Base-by-base conservation (phyloP, 2,329 filamentous ascomycete species). In the Talaromyces sp. region DNA sequence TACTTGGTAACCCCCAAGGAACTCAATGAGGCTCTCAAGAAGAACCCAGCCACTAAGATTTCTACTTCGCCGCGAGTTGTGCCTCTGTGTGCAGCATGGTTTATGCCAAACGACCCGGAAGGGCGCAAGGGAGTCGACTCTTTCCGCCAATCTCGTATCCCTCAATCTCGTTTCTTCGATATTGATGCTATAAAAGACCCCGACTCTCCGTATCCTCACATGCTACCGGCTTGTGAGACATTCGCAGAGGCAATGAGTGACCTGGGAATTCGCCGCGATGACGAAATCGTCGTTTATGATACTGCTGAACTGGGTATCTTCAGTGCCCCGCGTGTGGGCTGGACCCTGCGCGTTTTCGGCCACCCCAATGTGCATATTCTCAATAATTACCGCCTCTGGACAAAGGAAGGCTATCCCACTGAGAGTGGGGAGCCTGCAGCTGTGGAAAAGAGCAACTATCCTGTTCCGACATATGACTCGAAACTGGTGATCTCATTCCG, bases 331-430 rank as follows among this genome's bases (percentile, higher is more conserved):
- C 84, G 94, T 37, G 93, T 96, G 0, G 93, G 87, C 52, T 99
- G 94, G 94, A 99, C 93, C 1, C 79, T 99, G 60, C 86, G 85
- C 66, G 85, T 91, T 30, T 97, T 97, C 72, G 94, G 94, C 1
- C 94, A 99, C 71, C 79, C 85, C 40, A 87, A 85, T 58, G 93
- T 99, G 13, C 91, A 97, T 71, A 76, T 99, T 16, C 77, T 99
- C 50, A 95, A 99, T 77, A 99, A 99, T 77, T 99, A 97, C 77
- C 89, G 87, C 71, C 75, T 89, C n/a, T 99, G 92, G 91, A 86
- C 93, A 1, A 88, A 93, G 30, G 81, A 95, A 67, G 91, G 89
- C 1, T 83, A 86, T 60, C 89, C 91, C 0, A 88, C 87, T 0
- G 91, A 96, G 76, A 86, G 85, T n/a, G 92, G 93, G 1, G 70